Evolutionary conservation across 2,329 filamentous ascomycete genomes (phyloP), one percentile per base, ranked within the genome.

Genomic region (Ophiostoma pallidulum): DNA sequence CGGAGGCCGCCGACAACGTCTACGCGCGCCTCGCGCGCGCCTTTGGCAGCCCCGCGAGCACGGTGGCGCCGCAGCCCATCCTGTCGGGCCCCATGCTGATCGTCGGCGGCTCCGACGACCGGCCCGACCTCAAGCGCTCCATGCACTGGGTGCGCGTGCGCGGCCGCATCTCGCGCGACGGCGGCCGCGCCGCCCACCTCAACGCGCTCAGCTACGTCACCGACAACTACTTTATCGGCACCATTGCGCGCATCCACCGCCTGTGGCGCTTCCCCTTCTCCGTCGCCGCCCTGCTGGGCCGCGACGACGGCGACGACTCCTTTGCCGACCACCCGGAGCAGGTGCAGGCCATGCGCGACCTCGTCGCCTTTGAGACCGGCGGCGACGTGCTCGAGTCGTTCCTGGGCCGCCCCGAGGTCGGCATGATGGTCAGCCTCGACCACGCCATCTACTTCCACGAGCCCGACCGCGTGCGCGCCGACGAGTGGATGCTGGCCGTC

Each of bases 181-280:
- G 86, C 18, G 87, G 88, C 1, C 78, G 83, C 54, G 77, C 84
- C 58, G 87, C 89, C 10, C 90, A 97, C 62, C 71, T 96, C 31
- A 84, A 78, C 32, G 92, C 92, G 8, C 73, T 98, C 52, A 91
- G 91, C 20, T 98, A 97, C 69, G 86, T 97, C 70, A 87, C 82
- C 22, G 91, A 97, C 66, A 85, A 78, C 60, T 92, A 86, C 68
- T 97, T 98, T 66, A 90, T 97, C 63, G 90, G 86, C 33, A 96
- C 90, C 2, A 79, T 96, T 8, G 73, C 82, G 24, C 79, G 87
- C 18, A 82, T 90, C 47, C 90, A 96, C 64, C 75, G 79, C 48
- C 73, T 96, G 31, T 90, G 85, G 76, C 75, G 86, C 13, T 87
- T 86, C 62, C 78, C 53, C 10, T 59, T 62, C 45, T 36, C 47